phyloP scores from a whole-genome alignment of 2,329 filamentous ascomycete species.

The Fusarium sp. region DNA sequence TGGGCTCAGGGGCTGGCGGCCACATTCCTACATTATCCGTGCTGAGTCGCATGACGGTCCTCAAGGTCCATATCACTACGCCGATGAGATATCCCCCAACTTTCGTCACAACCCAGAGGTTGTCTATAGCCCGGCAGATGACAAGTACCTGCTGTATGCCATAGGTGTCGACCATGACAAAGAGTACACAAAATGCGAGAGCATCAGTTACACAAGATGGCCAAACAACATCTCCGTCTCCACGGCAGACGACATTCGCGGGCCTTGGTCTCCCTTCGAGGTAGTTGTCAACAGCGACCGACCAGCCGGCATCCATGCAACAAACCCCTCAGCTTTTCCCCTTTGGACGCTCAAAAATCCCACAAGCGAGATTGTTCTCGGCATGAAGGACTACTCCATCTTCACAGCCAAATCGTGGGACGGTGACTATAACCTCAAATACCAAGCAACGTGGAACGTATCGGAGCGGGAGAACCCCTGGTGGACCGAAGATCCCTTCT shows the following conservation, averaged over 20 bases:
- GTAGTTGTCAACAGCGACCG: conserved; percentile 23
- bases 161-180: conserved; percentile 49
- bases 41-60: conserved; percentile 57
- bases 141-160: conserved; percentile 56
- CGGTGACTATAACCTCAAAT: conserved; percentile 4
- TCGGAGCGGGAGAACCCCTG: conserved; percentile 17
- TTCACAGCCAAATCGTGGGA: neutral
- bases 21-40: conserved; percentile 56
- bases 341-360: conserved; percentile 34
- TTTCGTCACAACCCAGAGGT: conserved; percentile 60
- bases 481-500: conserved; percentile 46
- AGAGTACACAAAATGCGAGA: conserved; percentile 8
- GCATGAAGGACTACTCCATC: conserved; percentile 24
- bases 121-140: conserved; percentile 56
- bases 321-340: conserved; percentile 55
- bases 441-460: conserved; percentile 24
- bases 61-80: conserved; percentile 56
- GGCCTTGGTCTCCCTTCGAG: conserved; percentile 25
- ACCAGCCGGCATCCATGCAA: conserved; percentile 36
- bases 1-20: conserved; percentile 59
- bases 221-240: conserved; percentile 43
- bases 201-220: conserved; percentile 23
- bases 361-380: conserved; percentile 12
- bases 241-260: conserved; percentile 24
- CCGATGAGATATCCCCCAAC: conserved; percentile 51